Base-by-base conservation (phyloP, 306 rosid species). In the Aeschynomene evenia region DNA sequence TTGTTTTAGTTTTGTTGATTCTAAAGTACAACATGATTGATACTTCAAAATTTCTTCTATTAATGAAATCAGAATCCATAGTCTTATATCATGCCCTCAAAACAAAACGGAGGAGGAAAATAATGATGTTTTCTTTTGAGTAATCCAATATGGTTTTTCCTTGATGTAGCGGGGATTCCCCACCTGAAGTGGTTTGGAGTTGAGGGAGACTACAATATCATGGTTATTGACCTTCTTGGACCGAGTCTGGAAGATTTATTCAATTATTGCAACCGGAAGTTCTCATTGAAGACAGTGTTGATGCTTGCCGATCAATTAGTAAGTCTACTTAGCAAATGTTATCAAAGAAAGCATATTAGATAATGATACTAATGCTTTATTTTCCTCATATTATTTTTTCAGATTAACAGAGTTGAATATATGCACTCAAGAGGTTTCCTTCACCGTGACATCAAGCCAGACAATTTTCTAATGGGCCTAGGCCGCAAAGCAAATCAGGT, bases 231-330 rank as follows among this genome's bases (percentile, higher is more conserved):
- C 75, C 99, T 95, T 77, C 99, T 95, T 77, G 99, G 99, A 64
- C 99, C 99, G 73, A 95, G 99, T 74, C 83, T 95, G 73, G 99
- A 95, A 80, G 99, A 95, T 86, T 76, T 95, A 74, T 95, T 95
- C 87, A 91, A 95, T 79, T 95, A 91, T 70, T 95, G 99, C 80
- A 89, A 95, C 79, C 80, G 97, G 69, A 95, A 87, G 82, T 85
- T 95, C 74, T 59, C 93, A 21, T 63, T 95, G 91, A 95, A 95
- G 80, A 76, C 99, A 39, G 99, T 95, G 42, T 79, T 95, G 84
- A 95, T 95, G 99, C 89, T 95, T 68, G 99, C 99, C 31, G 99
- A 95, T 87, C 99, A 95, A 85, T 82, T 91, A 67, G 99, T 91
- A 85, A 81, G 96, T 83, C 46, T 39, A 24, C 42, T 2, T 59